These are phyloP conservation scores for Candida montana DNA, from an alignment of 805 yeast species.

Conservation along the genomic window DNA sequence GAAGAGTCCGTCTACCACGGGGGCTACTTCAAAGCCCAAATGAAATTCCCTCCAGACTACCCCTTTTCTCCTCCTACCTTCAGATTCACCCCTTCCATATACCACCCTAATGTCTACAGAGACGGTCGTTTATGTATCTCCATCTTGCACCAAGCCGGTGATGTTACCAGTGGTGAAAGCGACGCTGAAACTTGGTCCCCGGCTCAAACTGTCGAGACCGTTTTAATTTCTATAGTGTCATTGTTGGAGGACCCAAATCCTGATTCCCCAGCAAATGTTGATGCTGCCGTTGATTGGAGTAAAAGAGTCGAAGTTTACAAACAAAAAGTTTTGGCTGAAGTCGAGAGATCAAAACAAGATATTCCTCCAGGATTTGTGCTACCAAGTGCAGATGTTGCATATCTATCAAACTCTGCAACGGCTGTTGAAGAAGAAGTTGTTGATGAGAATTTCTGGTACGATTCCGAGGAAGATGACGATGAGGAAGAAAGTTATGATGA, in stretches of 20 bases:
- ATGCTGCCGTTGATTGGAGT: constrained; percentile 88
- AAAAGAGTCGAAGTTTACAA: constrained; percentile 73
- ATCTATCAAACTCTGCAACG: constrained; percentile 34
- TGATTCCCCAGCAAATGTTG: constrained; percentile 92
- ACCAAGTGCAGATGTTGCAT: constrained; percentile 65
- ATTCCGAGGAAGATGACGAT: constrained; percentile 41
- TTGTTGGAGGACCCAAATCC: constrained; percentile 91
- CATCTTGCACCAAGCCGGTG: constrained; percentile 87
- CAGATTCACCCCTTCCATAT: constrained; percentile 87
- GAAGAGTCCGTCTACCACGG: constrained; percentile 90
- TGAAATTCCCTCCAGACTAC: constrained; percentile 87
- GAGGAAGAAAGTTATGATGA: constrained; percentile 53
- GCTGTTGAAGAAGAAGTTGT: constrained; percentile 48
- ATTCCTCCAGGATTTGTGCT: constrained; percentile 82
- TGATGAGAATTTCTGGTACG: constrained; percentile 84
- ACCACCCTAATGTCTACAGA: constrained; percentile 91
- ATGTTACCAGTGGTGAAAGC: constrained; percentile 84
- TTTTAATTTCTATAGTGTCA: constrained; percentile 84
- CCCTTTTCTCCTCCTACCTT: constrained; percentile 93
- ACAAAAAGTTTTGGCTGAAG: constrained; percentile 72
- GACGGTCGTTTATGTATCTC: constrained; percentile 93
- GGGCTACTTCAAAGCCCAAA: constrained; percentile 89
- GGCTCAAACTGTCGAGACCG: constrained; percentile 88
- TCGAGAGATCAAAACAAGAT: constrained; percentile 74
- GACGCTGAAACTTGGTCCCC: constrained; percentile 94